Conservation (phyloP, 129 eudicot species). For the Artemisia annua region DNA sequence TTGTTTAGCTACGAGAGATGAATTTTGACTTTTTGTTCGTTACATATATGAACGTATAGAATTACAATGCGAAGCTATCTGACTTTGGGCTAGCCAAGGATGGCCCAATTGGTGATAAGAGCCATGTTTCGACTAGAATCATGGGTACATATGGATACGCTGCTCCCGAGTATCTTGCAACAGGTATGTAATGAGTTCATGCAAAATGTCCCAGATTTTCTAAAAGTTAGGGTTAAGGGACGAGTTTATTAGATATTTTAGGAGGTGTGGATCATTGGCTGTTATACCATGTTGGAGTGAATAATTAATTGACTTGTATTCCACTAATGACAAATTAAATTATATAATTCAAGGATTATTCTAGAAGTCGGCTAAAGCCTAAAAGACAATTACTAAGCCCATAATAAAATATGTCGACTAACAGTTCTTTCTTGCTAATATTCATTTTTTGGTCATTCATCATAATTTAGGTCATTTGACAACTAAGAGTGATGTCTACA, state of each 20-base stretch:
- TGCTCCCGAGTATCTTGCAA: slow-evolving; percentile 91
- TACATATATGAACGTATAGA: slow-evolving; percentile 36
- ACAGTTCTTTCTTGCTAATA: slow-evolving; percentile 4
- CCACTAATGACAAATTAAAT: too few relatives aligned
- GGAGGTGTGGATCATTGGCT: too few relatives aligned
- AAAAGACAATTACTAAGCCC: too few relatives aligned
- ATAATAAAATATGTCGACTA: not conserved
- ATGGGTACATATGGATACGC: slow-evolving; percentile 96
- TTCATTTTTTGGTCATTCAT: slow-evolving; percentile 6
- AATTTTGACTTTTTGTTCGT: not conserved
- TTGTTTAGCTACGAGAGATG: not conserved
- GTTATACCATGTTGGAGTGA: too few relatives aligned
- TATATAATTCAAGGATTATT: too few relatives aligned
- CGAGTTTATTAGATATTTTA: too few relatives aligned
- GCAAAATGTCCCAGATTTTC: not conserved
- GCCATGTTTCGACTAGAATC: slow-evolving; percentile 82
- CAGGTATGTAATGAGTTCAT: slow-evolving; percentile 45
- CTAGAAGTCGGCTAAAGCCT: too few relatives aligned
- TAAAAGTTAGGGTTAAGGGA: too few relatives aligned
- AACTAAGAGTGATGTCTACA: slow-evolving; percentile 73
- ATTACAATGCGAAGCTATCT: slow-evolving; percentile 80
- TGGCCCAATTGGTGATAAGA: slow-evolving; percentile 82
- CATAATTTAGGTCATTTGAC: slow-evolving; percentile 69
- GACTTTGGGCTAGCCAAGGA: slow-evolving; percentile 96
- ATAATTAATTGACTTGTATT: too few relatives aligned